phyloP scores from a whole-genome alignment of 2,329 filamentous ascomycete genomes.

The Paraphaeosphaeria sporulosa region DNA sequence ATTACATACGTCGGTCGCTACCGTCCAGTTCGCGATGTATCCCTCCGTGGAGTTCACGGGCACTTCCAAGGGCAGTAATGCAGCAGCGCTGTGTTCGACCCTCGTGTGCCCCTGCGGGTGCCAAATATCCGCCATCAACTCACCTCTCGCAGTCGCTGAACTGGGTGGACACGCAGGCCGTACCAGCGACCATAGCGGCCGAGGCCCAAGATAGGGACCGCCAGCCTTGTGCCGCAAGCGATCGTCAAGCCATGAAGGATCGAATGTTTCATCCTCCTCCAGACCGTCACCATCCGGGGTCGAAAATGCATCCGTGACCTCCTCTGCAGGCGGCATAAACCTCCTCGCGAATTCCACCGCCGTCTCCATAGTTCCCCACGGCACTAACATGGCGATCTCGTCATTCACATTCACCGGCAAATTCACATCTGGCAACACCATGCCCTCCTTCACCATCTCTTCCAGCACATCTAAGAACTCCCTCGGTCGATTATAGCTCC shows the following conservation, averaged over 20 bases:
- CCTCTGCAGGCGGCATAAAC: constrained; percentile 33
- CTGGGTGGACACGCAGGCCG: constrained; percentile 52
- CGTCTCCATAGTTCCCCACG: constrained; percentile 54
- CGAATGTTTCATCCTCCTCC: constrained; percentile 18
- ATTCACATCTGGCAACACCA: constrained; percentile 56
- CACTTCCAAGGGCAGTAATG: constrained; percentile 38
- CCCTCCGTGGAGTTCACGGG: constrained; percentile 49
- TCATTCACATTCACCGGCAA: constrained; percentile 58
- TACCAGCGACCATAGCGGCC: constrained; percentile 56
- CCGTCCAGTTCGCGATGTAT: constrained; percentile 57
- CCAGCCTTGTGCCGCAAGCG: constrained; percentile 28
- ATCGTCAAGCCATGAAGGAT: constrained; percentile 40
- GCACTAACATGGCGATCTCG: constrained; percentile 55
- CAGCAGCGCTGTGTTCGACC: constrained; percentile 45
- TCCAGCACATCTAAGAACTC: constrained; percentile 55
- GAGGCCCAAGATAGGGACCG: constrained; percentile 31
- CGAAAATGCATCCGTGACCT: constrained; percentile 25
- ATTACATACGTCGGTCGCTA: constrained; percentile 52
- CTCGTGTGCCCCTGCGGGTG: constrained; percentile 41
- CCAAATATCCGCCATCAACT: constrained; percentile 48
- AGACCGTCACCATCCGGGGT: constrained; percentile 16
- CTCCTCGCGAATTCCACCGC: constrained; percentile 42
- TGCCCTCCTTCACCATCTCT: constrained; percentile 40
- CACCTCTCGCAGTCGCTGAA: constrained; percentile 41
- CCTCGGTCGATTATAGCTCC: no score